A percentile compares a stretch with the other conserved stretches of the same genome.
These are phyloP conservation scores for Hypomontagnella monticulosa DNA, from an alignment of 495 filamentous ascomycete species.

Conservation along the genomic window DNA sequence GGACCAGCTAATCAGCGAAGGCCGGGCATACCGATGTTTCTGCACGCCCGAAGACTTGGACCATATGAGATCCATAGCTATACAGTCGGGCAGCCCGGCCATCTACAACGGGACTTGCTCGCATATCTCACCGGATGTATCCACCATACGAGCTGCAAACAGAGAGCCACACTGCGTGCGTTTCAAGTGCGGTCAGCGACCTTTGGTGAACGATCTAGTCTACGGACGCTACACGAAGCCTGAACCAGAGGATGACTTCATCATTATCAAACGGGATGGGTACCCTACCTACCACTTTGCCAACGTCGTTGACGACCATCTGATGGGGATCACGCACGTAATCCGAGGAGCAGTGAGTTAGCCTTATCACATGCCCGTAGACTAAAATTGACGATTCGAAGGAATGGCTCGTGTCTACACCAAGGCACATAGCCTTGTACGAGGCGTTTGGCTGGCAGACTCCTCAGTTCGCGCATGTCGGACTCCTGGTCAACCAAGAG, in stretches of 20 bases:
- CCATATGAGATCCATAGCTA: constrained; percentile 66
- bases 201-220: constrained; percentile 75
- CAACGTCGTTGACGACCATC: constrained; percentile 94
- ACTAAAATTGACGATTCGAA: constrained; percentile 62
- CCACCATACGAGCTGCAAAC: constrained; percentile 69
- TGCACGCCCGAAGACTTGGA: constrained; percentile 79
- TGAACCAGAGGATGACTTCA: constrained; percentile 62
- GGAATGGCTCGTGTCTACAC: constrained; percentile 97
- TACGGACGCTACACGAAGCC: constrained; percentile 69
- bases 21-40: constrained; percentile 92
- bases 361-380: not conserved
- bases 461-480: constrained; percentile 87
- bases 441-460: constrained; percentile 88
- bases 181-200: constrained; percentile 70
- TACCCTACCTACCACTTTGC: constrained; percentile 96
- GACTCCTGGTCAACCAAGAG: constrained; percentile 78
- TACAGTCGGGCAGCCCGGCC: constrained; percentile 66
- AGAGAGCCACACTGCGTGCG: constrained; percentile 83
- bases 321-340: constrained; percentile 95
- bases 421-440: constrained; percentile 87
- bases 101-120: constrained; percentile 83
- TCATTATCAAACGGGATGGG: constrained; percentile 89
- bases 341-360: constrained; percentile 79
- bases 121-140: constrained; percentile 70
- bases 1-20: constrained; percentile 71